Percentiles rank a stretch among this genome's conserved stretches.
These are phyloP conservation scores for Kodamaea sagamina DNA, from an alignment of 805 yeast genomes.

Conservation along the genomic window DNA sequence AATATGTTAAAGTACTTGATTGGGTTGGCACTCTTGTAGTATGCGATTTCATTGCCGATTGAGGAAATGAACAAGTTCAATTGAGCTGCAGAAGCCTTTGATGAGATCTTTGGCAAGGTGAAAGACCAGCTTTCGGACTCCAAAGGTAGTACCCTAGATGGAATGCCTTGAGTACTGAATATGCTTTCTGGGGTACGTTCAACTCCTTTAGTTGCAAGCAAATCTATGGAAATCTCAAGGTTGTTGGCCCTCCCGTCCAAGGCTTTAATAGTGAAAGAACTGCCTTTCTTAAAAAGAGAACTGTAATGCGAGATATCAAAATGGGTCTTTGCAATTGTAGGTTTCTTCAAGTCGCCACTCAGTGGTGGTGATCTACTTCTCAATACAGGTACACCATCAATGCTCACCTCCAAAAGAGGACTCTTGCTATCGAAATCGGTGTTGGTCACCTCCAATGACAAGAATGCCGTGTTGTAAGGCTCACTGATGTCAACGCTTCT, in stretches of 20 bases:
- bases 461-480: constrained; percentile 26
- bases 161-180: constrained; percentile 4
- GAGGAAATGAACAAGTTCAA: constrained; percentile 29
- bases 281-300: constrained; percentile 20
- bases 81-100: constrained; percentile 3
- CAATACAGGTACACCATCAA: constrained; percentile 29
- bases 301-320: constrained; percentile 29
- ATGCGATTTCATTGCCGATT: constrained; percentile 27
- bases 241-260: constrained; percentile 24
- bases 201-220: constrained; percentile 21
- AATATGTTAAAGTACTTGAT: constrained; percentile 29
- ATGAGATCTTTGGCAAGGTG: constrained; percentile 18
- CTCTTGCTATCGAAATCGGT: constrained; percentile 15
- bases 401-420: constrained; percentile 24
- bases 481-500: constrained; percentile 15
- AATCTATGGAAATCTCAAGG: constrained; percentile 23
- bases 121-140: constrained; percentile 21
- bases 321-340: constrained; percentile 19
- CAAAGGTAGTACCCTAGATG: constrained; percentile 22
- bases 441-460: constrained; percentile 29
- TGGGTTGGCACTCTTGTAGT: constrained; percentile 20
- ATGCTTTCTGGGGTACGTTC: neutral
- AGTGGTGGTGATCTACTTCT: constrained; percentile 29
- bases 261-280: constrained; percentile 18
- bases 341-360: constrained; percentile 1